Percentiles rank a stretch among this genome's conserved stretches.
These are phyloP conservation scores for Candida tropicalis DNA, from an alignment of 1,139 yeast species.

Conservation along the genomic window DNA sequence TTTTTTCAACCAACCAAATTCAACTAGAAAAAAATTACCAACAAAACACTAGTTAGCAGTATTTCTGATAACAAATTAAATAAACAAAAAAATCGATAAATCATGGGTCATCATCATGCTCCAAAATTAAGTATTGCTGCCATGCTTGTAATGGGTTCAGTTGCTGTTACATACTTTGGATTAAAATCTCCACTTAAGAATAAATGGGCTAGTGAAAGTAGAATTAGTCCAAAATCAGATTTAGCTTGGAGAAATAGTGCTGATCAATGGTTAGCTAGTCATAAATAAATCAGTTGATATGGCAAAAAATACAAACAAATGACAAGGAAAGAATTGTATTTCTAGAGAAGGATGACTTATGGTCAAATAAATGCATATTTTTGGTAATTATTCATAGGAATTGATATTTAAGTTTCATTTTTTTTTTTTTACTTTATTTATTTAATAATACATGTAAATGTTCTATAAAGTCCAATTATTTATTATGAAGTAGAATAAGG, in stretches of 20 bases:
- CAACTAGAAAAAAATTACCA: slow-evolving; percentile 13
- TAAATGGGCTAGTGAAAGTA: slow-evolving; percentile 44
- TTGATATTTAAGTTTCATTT: not conserved
- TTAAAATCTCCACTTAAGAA: slow-evolving; percentile 51
- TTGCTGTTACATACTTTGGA: slow-evolving; percentile 37
- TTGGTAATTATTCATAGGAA: not conserved
- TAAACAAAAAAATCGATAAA: no score
- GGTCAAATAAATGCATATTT: not conserved
- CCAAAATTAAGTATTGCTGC: slow-evolving; percentile 47
- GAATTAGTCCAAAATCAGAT: slow-evolving; percentile 53
- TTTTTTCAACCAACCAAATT: slow-evolving; percentile 17
- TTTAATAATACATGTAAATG: not conserved
- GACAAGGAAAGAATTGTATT: not conserved
- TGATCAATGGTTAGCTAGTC: slow-evolving; percentile 47
- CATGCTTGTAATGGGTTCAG: slow-evolving; percentile 50
- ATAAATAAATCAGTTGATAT: slow-evolving; percentile 16
- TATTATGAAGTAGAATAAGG: slow-evolving; percentile 2
- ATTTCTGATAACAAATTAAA: not conserved
- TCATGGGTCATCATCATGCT: slow-evolving; percentile 31
- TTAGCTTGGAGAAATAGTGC: slow-evolving; percentile 57
- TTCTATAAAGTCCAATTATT: not conserved
- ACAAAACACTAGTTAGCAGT: not conserved
- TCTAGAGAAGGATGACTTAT: not conserved
- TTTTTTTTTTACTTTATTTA: not conserved
- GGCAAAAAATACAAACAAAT: no score